These are phyloP conservation scores for Paspalum notatum DNA, from an alignment of 176 grass and related monocot species.

Conservation along the genomic window DNA sequence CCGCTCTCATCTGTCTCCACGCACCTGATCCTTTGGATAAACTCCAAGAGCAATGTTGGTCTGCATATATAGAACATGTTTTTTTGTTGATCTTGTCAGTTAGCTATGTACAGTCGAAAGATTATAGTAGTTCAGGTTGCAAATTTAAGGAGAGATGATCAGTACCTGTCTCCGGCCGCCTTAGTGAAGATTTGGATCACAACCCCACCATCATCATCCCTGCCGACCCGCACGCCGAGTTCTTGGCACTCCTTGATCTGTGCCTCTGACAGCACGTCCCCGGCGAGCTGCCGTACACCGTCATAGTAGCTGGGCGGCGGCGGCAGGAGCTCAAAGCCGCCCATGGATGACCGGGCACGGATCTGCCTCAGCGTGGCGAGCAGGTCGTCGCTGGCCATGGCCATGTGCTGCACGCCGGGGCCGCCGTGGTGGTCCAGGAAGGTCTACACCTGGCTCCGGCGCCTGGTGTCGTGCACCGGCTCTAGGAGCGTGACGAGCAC, in stretches of 20 bases:
- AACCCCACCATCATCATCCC: conserved; percentile 67
- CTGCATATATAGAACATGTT: neutral
- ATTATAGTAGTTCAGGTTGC: too few relatives aligned
- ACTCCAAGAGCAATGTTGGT: neutral
- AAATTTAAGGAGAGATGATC: too few relatives aligned
- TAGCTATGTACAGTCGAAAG: too few relatives aligned
- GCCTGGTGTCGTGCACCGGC: conserved; percentile 88
- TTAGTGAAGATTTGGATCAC: conserved; percentile 92
- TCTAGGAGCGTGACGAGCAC: conserved; percentile 76
- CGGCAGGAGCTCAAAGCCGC: conserved; percentile 81
- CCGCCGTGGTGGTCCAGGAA: conserved; percentile 90
- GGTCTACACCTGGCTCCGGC: conserved; percentile 91
- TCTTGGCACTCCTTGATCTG: conserved; percentile 86
- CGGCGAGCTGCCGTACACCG: conserved; percentile 61
- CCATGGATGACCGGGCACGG: conserved; percentile 41
- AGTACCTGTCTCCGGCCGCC: conserved; percentile 21
- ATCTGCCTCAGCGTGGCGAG: conserved; percentile 76
- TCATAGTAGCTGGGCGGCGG: conserved; percentile 70
- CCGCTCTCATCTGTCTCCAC: neutral
- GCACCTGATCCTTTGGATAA: neutral
- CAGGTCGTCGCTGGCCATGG: conserved; percentile 61
- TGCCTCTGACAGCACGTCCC: conserved; percentile 73
- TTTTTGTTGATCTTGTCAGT: too few relatives aligned
- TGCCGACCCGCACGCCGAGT: conserved; percentile 77
- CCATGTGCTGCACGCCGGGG: conserved; percentile 83